Evolutionary conservation across 768 basidiomycete genomes (phyloP).

Genomic region (Pleurotus tuoliensis): DNA sequence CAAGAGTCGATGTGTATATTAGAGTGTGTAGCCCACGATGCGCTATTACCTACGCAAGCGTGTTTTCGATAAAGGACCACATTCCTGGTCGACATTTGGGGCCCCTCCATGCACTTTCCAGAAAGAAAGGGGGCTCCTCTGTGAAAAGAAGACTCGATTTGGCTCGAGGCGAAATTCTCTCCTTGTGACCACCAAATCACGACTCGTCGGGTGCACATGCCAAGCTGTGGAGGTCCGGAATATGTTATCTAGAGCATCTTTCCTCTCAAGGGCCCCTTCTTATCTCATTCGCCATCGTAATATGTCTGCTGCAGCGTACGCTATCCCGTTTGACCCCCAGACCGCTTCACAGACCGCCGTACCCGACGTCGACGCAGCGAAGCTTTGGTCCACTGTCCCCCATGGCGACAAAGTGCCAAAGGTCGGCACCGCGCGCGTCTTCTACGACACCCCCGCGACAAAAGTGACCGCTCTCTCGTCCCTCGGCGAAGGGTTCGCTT

Average conservation of each 20-base stretch:
- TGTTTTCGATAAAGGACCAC: too few relatives aligned
- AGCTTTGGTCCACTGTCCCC: constrained; percentile 50
- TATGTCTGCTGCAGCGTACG: constrained; percentile 53
- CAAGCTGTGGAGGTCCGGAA: constrained; percentile 3
- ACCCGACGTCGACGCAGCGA: constrained; percentile 37
- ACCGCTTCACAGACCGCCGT: constrained; percentile 24
- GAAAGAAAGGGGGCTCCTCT: not conserved
- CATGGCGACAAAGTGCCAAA: constrained; percentile 51
- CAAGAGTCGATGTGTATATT: too few relatives aligned
- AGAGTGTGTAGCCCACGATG: too few relatives aligned
- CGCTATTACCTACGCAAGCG: too few relatives aligned
- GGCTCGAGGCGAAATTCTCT: not conserved
- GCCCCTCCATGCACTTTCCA: too few relatives aligned
- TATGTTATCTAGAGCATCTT: constrained; percentile 9
- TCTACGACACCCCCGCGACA: constrained; percentile 50
- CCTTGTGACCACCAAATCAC: constrained; percentile 7
- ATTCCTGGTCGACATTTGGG: too few relatives aligned
- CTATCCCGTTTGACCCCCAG: constrained; percentile 56
- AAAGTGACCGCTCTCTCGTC: constrained; percentile 54
- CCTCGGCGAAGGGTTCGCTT: constrained; percentile 50
- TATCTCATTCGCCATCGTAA: constrained; percentile 30
- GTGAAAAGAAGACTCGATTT: not conserved
- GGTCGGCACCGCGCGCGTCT: constrained; percentile 60
- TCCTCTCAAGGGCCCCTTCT: not conserved
- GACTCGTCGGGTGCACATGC: not conserved